Conservation (phyloP, 2,329 filamentous ascomycete species). For the Cladosporium velox region DNA sequence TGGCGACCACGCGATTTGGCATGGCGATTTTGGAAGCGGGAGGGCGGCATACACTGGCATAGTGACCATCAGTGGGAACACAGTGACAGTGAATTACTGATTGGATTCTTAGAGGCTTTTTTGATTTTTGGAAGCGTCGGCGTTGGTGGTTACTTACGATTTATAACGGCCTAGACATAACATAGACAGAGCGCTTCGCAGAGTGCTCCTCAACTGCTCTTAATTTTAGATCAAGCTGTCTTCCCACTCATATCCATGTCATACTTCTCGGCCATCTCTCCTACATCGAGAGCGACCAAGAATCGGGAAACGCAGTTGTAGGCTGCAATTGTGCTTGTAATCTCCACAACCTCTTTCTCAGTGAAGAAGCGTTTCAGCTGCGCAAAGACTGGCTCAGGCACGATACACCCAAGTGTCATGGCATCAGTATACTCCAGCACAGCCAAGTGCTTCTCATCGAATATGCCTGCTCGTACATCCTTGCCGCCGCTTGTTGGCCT, state of each 20-base stretch:
- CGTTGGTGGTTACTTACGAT: conserved; percentile 9
- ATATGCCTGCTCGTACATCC: conserved; percentile 32
- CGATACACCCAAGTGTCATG: conserved; percentile 75
- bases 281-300: conserved; percentile 74
- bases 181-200: neutral
- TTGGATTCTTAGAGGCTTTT: neutral
- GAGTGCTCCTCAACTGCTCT: neutral
- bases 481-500: conserved; percentile 22
- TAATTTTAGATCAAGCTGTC: conserved; percentile 13
- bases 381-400: conserved; percentile 68
- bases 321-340: conserved; percentile 74
- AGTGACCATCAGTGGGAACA: conserved; percentile 20
- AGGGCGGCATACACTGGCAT: conserved; percentile 28
- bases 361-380: conserved; percentile 62
- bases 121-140: conserved; percentile 3
- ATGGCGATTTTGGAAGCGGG: conserved; percentile 28
- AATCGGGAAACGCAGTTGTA: conserved; percentile 88
- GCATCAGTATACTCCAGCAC: conserved; percentile 76
- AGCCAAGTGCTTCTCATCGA: conserved; percentile 65
- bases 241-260: conserved; percentile 31
- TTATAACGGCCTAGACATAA: neutral
- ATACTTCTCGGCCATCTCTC: conserved; percentile 43
- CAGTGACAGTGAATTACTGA: conserved; percentile 19
- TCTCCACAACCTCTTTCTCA: conserved; percentile 75
- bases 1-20: conserved; percentile 36